Conservation (phyloP, 2,329 filamentous ascomycete species). For the Rutstroemia sp. region DNA sequence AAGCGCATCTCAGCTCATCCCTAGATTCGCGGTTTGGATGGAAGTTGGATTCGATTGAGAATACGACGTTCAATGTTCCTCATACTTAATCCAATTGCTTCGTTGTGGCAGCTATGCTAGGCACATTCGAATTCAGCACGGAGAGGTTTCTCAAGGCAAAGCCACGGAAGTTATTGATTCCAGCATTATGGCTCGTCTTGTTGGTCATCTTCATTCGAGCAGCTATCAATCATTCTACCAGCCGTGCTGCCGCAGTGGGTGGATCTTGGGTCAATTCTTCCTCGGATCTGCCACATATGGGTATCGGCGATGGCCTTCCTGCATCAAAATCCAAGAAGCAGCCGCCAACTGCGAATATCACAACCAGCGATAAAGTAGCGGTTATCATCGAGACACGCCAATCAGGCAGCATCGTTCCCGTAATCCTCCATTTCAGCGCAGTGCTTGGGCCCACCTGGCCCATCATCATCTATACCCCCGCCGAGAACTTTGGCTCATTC, state of each 20-base stretch:
- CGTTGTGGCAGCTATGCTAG: slow-evolving; percentile 1
- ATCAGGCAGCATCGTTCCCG: slow-evolving; percentile 29
- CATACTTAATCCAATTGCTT: background rate
- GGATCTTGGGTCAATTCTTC: background rate
- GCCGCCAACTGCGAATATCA: slow-evolving; percentile 16
- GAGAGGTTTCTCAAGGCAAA: slow-evolving; percentile 6
- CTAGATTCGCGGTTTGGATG: background rate
- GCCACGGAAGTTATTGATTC: slow-evolving; percentile 3
- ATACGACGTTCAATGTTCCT: background rate
- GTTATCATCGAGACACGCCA: slow-evolving; percentile 34
- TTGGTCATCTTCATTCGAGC: slow-evolving; percentile 3
- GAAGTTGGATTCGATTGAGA: background rate
- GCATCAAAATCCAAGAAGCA: background rate
- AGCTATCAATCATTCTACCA: background rate
- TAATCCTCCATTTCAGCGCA: slow-evolving; percentile 33
- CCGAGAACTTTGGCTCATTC: slow-evolving; percentile 23
- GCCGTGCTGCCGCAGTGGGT: background rate
- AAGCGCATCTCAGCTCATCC: background rate
- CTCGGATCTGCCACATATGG: background rate
- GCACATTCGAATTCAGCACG: background rate
- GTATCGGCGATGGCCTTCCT: background rate
- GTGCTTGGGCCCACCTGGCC: slow-evolving; percentile 38
- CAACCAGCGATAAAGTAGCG: slow-evolving; percentile 28
- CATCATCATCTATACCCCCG: slow-evolving; percentile 35
- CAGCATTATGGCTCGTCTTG: background rate